Percentiles rank a stretch among this genome's conserved stretches.
phyloP scores from a whole-genome alignment of 108 stramenopile genomes.

The Fragilariopsis cylindrus region DNA sequence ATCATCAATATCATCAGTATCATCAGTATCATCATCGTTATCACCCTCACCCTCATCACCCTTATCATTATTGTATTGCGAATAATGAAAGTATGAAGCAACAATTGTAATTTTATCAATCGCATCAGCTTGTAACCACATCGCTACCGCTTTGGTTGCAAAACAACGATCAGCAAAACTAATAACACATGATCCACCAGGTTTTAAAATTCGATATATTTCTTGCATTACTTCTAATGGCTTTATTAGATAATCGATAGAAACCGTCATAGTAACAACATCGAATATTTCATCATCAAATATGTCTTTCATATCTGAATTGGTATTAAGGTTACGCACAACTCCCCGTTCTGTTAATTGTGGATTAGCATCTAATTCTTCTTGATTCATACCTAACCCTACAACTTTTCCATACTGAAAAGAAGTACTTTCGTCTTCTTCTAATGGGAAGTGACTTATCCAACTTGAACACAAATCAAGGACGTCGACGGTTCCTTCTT shows the following conservation, averaged over 20 bases:
- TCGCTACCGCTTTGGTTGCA: conserved; percentile 76
- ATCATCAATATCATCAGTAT: background rate
- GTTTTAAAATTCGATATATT: conserved; percentile 67
- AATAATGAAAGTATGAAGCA: conserved; percentile 70
- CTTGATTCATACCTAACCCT: conserved; percentile 76
- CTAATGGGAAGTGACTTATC: conserved; percentile 64
- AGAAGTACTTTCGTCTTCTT: background rate
- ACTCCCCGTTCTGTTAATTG: conserved; percentile 52
- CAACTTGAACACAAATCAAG: conserved; percentile 79
- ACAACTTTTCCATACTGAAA: conserved; percentile 49
- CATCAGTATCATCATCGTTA: conserved; percentile 4
- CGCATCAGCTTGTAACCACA: conserved; percentile 83
- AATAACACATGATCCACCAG: conserved; percentile 64
- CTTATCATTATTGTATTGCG: conserved; percentile 6
- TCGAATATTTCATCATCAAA: conserved; percentile 67
- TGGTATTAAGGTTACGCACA: conserved; percentile 66
- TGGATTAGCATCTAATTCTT: conserved; percentile 59
- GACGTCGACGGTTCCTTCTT: conserved; percentile 44
- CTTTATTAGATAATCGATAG: conserved; percentile 74
- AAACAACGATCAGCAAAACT: conserved; percentile 78
- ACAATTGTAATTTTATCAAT: conserved; percentile 71
- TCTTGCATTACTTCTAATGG: conserved; percentile 73
- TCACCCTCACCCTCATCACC: background rate
- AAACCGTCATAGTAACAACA: conserved; percentile 67
- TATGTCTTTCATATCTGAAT: conserved; percentile 28